These are phyloP conservation scores for Exobasidium rhododendri DNA, from an alignment of 1,284 basidiomycete species.

Conservation along the genomic window DNA sequence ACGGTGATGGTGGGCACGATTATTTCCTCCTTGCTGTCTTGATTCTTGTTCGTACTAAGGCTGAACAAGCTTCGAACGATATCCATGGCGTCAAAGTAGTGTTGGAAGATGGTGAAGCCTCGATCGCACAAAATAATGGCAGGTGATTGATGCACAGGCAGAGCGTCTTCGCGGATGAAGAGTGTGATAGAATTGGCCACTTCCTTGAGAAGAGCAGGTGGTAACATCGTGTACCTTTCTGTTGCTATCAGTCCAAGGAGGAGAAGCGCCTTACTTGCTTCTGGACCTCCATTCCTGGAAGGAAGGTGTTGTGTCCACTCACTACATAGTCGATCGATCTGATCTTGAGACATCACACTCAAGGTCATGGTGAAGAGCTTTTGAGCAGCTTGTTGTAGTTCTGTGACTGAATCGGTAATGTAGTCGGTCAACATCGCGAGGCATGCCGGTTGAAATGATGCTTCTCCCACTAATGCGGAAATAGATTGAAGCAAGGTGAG, in stretches of 20 bases:
- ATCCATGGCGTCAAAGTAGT: conserved; percentile 85
- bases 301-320: not conserved
- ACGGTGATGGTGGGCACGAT: conserved; percentile 13
- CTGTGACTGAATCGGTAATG: not conserved
- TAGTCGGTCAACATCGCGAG: not conserved
- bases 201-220: conserved; percentile 71
- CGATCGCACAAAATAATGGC: conserved; percentile 85
- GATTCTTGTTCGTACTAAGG: conserved; percentile 63
- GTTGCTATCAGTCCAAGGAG: conserved; percentile 65
- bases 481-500: not conserved
- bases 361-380: conserved; percentile 21
- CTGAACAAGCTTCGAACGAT: conserved; percentile 80
- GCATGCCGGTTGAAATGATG: conserved; percentile 58
- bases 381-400: conserved; percentile 20
- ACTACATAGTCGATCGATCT: not conserved
- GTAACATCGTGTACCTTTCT: conserved; percentile 74
- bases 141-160: conserved; percentile 64
- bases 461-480: not conserved
- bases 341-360: not conserved
- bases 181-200: conserved; percentile 75
- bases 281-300: not conserved
- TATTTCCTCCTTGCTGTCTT: not conserved
- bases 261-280: conserved; percentile 16
- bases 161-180: conserved; percentile 71
- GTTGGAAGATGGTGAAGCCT: conserved; percentile 89